phyloP scores from a whole-genome alignment of 148 eudicot genomes.

The Rhododendron griersonianum region DNA sequence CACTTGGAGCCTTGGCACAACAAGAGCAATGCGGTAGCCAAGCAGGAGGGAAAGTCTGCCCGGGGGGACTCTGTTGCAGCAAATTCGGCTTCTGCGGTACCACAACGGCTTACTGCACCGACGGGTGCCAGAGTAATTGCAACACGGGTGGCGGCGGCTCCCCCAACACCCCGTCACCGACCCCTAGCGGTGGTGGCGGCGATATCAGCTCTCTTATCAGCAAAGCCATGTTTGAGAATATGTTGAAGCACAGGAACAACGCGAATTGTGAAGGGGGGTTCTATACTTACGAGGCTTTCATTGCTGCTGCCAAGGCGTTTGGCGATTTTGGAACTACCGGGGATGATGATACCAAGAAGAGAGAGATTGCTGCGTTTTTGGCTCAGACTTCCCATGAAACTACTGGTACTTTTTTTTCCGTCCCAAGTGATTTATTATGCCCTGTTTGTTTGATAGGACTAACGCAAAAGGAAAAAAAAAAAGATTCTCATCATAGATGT shows the following conservation, averaged over 20 bases:
- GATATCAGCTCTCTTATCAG: conserved; percentile 32
- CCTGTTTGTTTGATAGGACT: no score
- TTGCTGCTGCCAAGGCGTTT: conserved; percentile 36
- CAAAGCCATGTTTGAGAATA: conserved; percentile 25
- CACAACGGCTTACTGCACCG: neutral
- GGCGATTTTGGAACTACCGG: conserved; percentile 44
- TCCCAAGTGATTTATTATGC: no score
- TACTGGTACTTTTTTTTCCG: conserved; percentile 25
- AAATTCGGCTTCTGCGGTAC: conserved; percentile 6
- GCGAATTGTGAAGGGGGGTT: conserved; percentile 36
- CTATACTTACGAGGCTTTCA: conserved; percentile 50
- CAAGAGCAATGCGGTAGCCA: conserved; percentile 6
- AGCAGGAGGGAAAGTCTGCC: conserved; percentile 8
- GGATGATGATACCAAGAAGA: conserved; percentile 22
- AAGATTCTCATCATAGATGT: no score
- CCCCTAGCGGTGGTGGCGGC: neutral
- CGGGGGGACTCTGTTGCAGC: conserved; percentile 14
- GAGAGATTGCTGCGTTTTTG: conserved; percentile 52
- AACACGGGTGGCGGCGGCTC: neutral
- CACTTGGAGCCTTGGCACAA: neutral
- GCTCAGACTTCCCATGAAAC: conserved; percentile 63
- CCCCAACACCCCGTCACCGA: neutral
- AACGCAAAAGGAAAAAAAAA: no score
- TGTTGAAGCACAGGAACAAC: conserved; percentile 45
- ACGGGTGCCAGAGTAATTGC: neutral